phyloP scores from a whole-genome alignment of 768 basidiomycete genomes.

The Leccinum disarticulatum region DNA sequence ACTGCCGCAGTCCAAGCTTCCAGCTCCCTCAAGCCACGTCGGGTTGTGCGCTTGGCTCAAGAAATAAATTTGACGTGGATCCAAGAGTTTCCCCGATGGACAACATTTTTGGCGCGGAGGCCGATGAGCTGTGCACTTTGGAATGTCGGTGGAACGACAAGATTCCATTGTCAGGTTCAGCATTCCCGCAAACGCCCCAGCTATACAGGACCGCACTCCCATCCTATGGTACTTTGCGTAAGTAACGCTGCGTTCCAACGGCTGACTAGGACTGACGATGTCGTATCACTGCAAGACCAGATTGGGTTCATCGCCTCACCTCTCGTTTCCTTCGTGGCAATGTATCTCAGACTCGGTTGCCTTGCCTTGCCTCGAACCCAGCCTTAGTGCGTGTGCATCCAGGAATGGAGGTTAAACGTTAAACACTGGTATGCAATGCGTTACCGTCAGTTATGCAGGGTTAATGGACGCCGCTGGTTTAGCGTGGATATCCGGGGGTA shows the following conservation, averaged over 20 bases:
- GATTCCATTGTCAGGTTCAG: background rate
- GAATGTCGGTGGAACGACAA: slow-evolving; percentile 7
- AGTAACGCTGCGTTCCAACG: background rate
- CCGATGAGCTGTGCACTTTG: slow-evolving; percentile 2
- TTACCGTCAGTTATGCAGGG: slow-evolving; percentile 10
- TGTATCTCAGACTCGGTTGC: slow-evolving; percentile 20
- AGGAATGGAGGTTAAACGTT: slow-evolving; percentile 13
- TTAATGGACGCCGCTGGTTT: slow-evolving; percentile 21
- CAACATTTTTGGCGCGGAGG: background rate
- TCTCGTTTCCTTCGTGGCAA: slow-evolving; percentile 12
- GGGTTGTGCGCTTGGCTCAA: background rate
- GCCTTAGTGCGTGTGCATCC: slow-evolving; percentile 20
- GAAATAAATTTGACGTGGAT: background rate
- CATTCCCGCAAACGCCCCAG: slow-evolving; percentile 19
- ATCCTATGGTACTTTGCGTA: slow-evolving; percentile 43
- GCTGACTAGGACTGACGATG: too few relatives aligned
- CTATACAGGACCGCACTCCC: slow-evolving; percentile 43
- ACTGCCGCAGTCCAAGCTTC: too few relatives aligned
- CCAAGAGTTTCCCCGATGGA: background rate
- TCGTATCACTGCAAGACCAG: slow-evolving; percentile 15
- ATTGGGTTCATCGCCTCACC: slow-evolving; percentile 24
- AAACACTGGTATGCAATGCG: slow-evolving; percentile 17
- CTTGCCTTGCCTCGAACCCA: slow-evolving; percentile 21
- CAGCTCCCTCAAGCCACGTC: too few relatives aligned
- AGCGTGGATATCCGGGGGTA: background rate